Evolutionary conservation across 2,329 filamentous ascomycete species (phyloP).

Genomic region (Cladosporium sp.): DNA sequence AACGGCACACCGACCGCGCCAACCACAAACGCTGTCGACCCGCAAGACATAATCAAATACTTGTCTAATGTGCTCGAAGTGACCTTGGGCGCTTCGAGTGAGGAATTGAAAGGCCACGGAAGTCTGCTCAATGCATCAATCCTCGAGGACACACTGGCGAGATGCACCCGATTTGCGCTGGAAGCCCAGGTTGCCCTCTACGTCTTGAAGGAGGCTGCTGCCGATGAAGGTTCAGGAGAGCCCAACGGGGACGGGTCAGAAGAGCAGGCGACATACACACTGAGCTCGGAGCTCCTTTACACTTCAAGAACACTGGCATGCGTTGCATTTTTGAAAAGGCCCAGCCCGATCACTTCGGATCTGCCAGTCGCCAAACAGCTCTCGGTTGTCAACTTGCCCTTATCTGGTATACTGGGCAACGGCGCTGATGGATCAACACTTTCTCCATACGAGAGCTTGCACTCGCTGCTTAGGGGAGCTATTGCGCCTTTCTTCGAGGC

Average conservation of each 20-base stretch:
- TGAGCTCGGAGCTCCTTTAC: conserved; percentile 80
- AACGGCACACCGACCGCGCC: conserved; percentile 36
- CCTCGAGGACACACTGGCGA: conserved; percentile 77
- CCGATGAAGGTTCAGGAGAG: conserved; percentile 19
- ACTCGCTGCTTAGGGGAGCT: conserved; percentile 87
- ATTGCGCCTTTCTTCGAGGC: conserved; percentile 97
- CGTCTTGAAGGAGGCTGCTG: conserved; percentile 76
- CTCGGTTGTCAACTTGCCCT: conserved; percentile 88
- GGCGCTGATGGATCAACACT: conserved; percentile 47
- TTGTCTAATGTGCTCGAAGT: conserved; percentile 51
- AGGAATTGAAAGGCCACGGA: conserved; percentile 77
- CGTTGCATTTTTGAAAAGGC: conserved; percentile 86
- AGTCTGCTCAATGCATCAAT: conserved; percentile 77
- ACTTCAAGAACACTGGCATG: conserved; percentile 80
- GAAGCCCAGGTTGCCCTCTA: conserved; percentile 88
- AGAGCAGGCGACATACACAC: conserved; percentile 68
- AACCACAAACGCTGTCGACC: conserved; percentile 43
- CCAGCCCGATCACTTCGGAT: conserved; percentile 80
- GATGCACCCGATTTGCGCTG: conserved; percentile 85
- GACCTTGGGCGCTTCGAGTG: conserved; percentile 57
- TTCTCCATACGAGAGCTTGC: conserved; percentile 88
- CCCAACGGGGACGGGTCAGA: conserved; percentile 21
- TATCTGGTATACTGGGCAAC: conserved; percentile 67
- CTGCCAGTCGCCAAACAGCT: conserved; percentile 85
- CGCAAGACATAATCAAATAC: conserved; percentile 52